Evolutionary conservation across 2,329 filamentous ascomycete species (phyloP), one percentile per base, ranked within the genome.

Genomic region (Fusarium subglutinans): DNA sequence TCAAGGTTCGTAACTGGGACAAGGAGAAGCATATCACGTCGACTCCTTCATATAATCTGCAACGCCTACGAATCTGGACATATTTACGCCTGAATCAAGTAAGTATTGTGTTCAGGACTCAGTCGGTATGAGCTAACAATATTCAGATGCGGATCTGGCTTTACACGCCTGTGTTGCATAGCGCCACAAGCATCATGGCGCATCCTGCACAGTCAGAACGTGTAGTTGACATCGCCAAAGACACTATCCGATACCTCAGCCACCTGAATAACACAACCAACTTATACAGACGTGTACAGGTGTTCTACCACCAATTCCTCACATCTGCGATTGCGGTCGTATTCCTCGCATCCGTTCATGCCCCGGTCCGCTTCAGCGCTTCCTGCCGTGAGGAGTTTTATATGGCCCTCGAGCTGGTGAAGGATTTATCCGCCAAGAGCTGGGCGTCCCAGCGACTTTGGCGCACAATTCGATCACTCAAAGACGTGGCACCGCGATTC

Each of bases 81-180:
- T 96, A 97, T 80, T 85, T 98, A 22, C 90, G 95, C 44, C 90
- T 94, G 47, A 98, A 98, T 77, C 95, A 97, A 80, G 86, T 86
- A 64, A 64, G 83, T 66, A 20, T 22, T 14, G 12, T 3, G 18
- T 18, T 8, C 14, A 26, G 17, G 11, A 40, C 22, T 20, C 24
- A 8, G 2, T 28, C 8, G 5, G 13, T 10, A 22, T 30, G 22
- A 15, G 40, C 72, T 75, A 18, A 79, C 48, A 60, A 26, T 18
- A 33, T 7, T 11, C 61, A 85, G 84, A 94, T 97, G 83, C 92
- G 95, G 10, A 96, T 95, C 66, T 91, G 94, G 80, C 93, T 98
- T 35, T 95, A 97, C 81, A 93, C 94, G 0, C 95, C 95, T 0
- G 91, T 98, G 6, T 85, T 98, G 14, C 94, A 98, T 81, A 96